A percentile compares a stretch with the other conserved stretches of the same genome.
phyloP scores from a whole-genome alignment of 1,284 basidiomycete genomes.

The Ceratobasidium sp. region DNA sequence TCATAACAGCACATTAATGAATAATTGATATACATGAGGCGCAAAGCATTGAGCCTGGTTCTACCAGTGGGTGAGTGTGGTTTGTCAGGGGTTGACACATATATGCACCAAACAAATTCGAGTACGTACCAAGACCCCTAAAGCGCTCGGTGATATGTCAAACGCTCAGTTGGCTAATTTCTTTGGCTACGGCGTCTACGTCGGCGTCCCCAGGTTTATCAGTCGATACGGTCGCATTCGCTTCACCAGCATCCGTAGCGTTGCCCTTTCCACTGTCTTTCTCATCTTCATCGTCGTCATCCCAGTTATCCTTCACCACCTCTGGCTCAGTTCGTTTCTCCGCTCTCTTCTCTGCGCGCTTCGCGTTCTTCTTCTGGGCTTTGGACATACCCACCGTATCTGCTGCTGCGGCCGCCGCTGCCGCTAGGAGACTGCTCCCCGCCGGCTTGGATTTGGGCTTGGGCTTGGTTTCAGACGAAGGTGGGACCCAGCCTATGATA shows the following conservation, averaged over 20 bases:
- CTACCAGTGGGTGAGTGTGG: neutral
- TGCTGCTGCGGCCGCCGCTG: conserved; percentile 29
- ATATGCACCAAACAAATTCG: neutral
- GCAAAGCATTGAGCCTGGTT: conserved; percentile 15
- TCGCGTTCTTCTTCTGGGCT: conserved; percentile 82
- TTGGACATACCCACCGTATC: conserved; percentile 52
- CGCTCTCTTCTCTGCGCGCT: conserved; percentile 71
- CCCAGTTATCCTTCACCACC: conserved; percentile 74
- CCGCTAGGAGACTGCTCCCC: neutral
- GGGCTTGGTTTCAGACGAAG: conserved; percentile 56
- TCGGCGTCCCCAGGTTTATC: neutral
- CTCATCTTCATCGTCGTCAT: conserved; percentile 73
- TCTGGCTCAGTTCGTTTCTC: conserved; percentile 58
- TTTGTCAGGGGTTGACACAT: neutral
- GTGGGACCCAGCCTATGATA: conserved; percentile 81
- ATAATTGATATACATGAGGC: conserved; percentile 19
- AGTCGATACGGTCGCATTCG: neutral
- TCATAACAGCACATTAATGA: conserved; percentile 18
- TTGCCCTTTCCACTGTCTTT: neutral
- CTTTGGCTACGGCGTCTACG: conserved; percentile 41
- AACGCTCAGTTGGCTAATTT: conserved; percentile 40
- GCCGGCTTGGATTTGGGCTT: conserved; percentile 48
- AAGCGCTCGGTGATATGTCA: neutral
- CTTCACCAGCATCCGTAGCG: neutral
- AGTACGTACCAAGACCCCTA: neutral